A percentile compares a stretch with the other conserved stretches of the same genome.
Evolutionary conservation across 768 basidiomycete genomes (phyloP).

Genomic region (Mycena capillaripes): DNA sequence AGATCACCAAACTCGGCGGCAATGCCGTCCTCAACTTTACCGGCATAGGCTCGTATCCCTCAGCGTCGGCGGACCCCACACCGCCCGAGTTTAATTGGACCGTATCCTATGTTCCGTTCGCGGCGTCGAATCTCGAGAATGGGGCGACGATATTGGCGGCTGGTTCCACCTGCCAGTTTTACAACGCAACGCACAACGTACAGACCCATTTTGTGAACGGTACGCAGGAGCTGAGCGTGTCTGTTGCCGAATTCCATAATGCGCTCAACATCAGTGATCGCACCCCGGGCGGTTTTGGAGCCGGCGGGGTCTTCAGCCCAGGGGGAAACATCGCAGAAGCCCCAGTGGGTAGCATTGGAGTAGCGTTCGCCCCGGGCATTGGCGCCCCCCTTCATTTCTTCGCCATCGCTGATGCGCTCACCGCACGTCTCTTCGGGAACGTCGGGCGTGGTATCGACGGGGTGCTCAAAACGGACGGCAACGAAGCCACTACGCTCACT

Average conservation of each 20-base stretch:
- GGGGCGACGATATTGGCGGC: conserved; percentile 1
- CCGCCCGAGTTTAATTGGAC: conserved; percentile 2
- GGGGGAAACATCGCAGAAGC: background rate
- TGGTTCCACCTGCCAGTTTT: conserved; percentile 14
- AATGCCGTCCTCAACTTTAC: too few species aligned
- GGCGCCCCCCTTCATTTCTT: too few species aligned
- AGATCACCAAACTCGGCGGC: background rate
- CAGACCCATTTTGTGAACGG: conserved; percentile 18
- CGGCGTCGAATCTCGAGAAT: background rate
- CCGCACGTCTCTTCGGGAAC: too few species aligned
- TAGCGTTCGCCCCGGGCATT: background rate
- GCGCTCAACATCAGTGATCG: background rate
- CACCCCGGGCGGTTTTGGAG: too few species aligned
- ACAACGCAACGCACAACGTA: conserved; percentile 17
- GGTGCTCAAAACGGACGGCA: too few species aligned
- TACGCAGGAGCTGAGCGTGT: conserved; percentile 8
- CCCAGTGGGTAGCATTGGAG: background rate
- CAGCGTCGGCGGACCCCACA: too few species aligned
- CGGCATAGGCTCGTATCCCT: too few species aligned
- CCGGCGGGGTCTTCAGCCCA: too few species aligned
- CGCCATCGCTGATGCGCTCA: too few species aligned
- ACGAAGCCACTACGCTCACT: too few species aligned
- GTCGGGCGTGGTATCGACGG: too few species aligned
- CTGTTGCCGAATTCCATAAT: conserved; percentile 9
- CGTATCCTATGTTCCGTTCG: conserved; percentile 15